Conservation (phyloP, 2,329 filamentous ascomycete species). For the Botryotinia calthae region DNA sequence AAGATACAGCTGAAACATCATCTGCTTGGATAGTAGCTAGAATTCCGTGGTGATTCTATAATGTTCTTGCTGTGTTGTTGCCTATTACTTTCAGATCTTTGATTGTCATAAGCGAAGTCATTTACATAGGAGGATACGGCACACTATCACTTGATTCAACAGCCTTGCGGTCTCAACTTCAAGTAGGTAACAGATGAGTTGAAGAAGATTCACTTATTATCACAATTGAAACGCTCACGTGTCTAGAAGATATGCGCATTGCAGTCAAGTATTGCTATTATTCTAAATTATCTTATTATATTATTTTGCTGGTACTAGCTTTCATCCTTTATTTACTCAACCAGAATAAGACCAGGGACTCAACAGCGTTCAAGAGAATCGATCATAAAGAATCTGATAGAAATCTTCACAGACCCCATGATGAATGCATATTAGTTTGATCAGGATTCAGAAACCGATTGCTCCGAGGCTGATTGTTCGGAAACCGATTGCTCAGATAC, state of each 20-base stretch:
- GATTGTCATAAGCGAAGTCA: neutral
- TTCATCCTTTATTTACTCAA: neutral
- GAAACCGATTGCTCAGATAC: neutral
- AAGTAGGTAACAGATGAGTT: neutral
- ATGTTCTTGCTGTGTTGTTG: accelerated
- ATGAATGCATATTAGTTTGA: neutral
- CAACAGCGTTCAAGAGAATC: too few species aligned
- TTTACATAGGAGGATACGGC: neutral
- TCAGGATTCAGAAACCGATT: neutral
- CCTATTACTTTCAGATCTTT: neutral
- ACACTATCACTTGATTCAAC: neutral
- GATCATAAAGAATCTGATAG: neutral
- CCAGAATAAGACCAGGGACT: too few species aligned
- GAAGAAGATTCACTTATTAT: neutral
- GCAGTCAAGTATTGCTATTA: neutral
- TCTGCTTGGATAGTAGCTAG: accelerated
- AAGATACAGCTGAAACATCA: neutral
- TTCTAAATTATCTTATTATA: neutral
- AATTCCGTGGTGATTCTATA: accelerated
- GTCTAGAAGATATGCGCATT: too few species aligned
- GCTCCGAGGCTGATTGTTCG: neutral
- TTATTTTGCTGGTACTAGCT: neutral
- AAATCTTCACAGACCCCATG: neutral
- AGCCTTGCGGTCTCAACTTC: neutral
- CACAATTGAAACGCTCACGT: neutral